Percentiles rank a stretch among this genome's conserved stretches.
These are phyloP conservation scores for Fusarium sp. DNA, from an alignment of 2,329 filamentous ascomycete species.

Conservation along the genomic window DNA sequence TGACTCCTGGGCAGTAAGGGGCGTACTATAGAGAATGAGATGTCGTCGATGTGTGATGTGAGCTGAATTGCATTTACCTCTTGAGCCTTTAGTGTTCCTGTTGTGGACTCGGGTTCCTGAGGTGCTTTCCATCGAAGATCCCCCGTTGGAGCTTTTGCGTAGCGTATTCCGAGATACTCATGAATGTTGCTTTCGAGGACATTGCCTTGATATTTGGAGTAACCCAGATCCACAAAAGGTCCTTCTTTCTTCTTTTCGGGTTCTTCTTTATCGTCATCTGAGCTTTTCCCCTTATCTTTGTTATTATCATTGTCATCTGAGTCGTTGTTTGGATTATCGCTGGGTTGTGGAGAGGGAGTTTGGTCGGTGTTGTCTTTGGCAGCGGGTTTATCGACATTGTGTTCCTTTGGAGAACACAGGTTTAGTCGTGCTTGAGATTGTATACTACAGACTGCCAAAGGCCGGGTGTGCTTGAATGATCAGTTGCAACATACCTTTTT, in stretches of 20 bases:
- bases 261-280: neutral
- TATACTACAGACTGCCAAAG: neutral
- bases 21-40: slow-evolving; percentile 49
- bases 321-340: neutral
- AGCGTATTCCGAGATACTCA: slow-evolving; percentile 60
- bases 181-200: slow-evolving; percentile 51
- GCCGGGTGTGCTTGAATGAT: neutral
- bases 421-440: slow-evolving; percentile 1
- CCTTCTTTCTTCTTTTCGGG: neutral
- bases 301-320: neutral
- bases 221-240: slow-evolving; percentile 51
- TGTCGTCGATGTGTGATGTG: neutral
- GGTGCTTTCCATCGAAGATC: slow-evolving; percentile 62
- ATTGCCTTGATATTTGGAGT: slow-evolving; percentile 55
- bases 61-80: slow-evolving; percentile 34
- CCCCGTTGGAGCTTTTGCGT: slow-evolving; percentile 60
- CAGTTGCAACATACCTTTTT: slow-evolving; percentile 21
- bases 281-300: neutral
- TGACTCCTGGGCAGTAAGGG: slow-evolving; percentile 53
- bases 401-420: slow-evolving; percentile 7
- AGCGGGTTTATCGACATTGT: neutral
- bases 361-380: neutral
- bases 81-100: slow-evolving; percentile 48
- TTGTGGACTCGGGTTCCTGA: slow-evolving; percentile 49
- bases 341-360: neutral